Base-by-base conservation (phyloP, 805 yeast species). In the Hanseniaspora hatyaiensis region DNA sequence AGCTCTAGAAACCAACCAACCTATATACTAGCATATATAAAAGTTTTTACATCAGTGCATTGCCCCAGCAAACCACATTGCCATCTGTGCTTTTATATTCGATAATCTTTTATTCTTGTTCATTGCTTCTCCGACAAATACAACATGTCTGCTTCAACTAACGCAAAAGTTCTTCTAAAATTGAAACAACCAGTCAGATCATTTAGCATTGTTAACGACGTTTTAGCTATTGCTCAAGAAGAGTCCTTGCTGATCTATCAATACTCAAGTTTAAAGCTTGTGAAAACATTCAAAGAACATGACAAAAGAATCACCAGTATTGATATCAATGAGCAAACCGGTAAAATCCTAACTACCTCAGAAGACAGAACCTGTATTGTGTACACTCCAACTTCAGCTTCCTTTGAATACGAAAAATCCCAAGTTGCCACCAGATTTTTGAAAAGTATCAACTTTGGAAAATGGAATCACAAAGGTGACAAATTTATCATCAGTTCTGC, bases 401-500 rank as follows among this genome's bases (percentile, higher is more conserved):
- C 74, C 29, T 77, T 76, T 58, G 73, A 72, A 3, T 78, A 78
- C 67, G 86, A 82, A 68, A 95, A 95, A 44, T 87, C 96, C 4
- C 71, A 92, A 59, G 99, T 92, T 23, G 72, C 94, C 49, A 73
- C 94, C 61, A 77, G 98, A 62, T 86, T 92, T 67, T 85, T 82
- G 64, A 75, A 97, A 52, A 96, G 97, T 23, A 98, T 98, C 6
- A 92, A 97, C 2, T 75, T 76, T 55, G 95, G 87, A 44, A 75
- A 78, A 56, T 92, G 99, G 99, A 82, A 95, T 8, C 96, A 97
- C 18, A 77, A 75, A 55, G 97, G 96, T n/a, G 68, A 68, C 59
- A 92, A 92, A 68, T 92, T 92, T 65, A 98, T 98, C 1, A 97
- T 89, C 40, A 98, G 96, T 0, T 83, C 95, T 2, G 86, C 95